Base-by-base conservation (phyloP, 2,329 filamentous ascomycete species). In the Diaporthe citri region DNA sequence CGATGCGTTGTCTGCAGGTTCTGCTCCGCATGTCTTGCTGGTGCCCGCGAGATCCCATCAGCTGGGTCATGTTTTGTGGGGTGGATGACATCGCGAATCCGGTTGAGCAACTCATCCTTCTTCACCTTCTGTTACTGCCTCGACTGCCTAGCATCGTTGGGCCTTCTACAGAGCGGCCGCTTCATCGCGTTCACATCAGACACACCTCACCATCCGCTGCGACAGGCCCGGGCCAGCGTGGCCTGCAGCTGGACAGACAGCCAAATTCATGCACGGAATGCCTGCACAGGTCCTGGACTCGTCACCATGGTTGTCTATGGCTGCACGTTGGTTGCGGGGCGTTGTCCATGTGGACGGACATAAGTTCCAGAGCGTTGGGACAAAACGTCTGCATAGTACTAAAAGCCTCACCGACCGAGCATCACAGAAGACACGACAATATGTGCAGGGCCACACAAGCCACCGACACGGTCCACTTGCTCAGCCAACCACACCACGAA, bases 1-100 rank as follows among this genome's bases (percentile, higher is more conserved):
- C 46, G 64, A 55, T 69, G 64, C 22, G 64, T 69, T 69, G 64
- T 69, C 64, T 69, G 64, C 64, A 39, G 41, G 41, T 34, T 66
- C 60, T 66, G 41, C 39, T 48, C 39, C 60, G 60, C 60, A 34
- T 48, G 17, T 66, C 34, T 48, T 43, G 59, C n/a, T 62, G 59
- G 59, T 62, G 59, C n/a, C n/a, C 36, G 39, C 36, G 62, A 51
- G 36, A 64, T 51, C 28, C 43, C 62, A 66, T 51, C 28, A 9
- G 43, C 62, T 66, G 62, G 20, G 51, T 48, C 28, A 20, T 34
- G 22, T 51, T 66, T 69, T 69, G 64, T 69, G 64, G 64, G 64
- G 64, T 5, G 22, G 4, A 69, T 69, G 48, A 69, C 64, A 69
- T 39, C n/a, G 46, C 34, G n/a, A 13, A 39, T 55, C 62, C 46